Base-by-base conservation (phyloP, 1,284 basidiomycete genomes). In the Boletus austroedulis region DNA sequence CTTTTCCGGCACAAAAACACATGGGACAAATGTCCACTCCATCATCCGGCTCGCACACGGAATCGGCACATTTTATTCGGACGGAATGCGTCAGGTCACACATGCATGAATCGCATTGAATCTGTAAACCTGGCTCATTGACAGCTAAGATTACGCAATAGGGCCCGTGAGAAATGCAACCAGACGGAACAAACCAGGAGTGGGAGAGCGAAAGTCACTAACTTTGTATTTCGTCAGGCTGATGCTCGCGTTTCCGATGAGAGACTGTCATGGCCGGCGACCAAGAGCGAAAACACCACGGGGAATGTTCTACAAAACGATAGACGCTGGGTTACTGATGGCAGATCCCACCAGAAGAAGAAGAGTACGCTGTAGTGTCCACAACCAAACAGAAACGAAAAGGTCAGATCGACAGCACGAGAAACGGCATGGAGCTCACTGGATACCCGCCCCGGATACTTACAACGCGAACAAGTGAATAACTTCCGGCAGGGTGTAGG, bases 1-100 rank as follows among this genome's bases (percentile, higher is more conserved):
- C 92, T 73, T 91, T 94, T 21, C 96, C 97, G 50, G 86, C 83
- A 69, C 92, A 94, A 75, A 98, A 98, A 76, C 96, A 99, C 29
- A 79, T 72, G 4, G 93, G 92, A 71, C 93, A 96, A 19, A 96
- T 82, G 71, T 96, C 93, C 48, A 94, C 86, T 24, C 93, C 92
- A 36, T 90, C 89, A 15, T 82, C 88, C 15, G 77, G 68, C 62
- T 87, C 84, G 68, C 93, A 96, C 46, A 80, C 80, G 15, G 85
- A 82, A 69, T 93, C 89, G 26, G 93, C 93, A 70, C 93, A 96
- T 77, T 93, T 94, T 68, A 96, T 93, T 62, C 92, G 87, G 60
- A 94, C 85, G n/a, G 90, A 92, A 71, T 95, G 91, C 2, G 93
- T 95, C 59, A 92, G 77, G 73, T 92, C 88, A 75, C 82, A 82